These are phyloP conservation scores for Alternaria sp. DNA, from an alignment of 2,329 filamentous ascomycete genomes.

Conservation along the genomic window DNA sequence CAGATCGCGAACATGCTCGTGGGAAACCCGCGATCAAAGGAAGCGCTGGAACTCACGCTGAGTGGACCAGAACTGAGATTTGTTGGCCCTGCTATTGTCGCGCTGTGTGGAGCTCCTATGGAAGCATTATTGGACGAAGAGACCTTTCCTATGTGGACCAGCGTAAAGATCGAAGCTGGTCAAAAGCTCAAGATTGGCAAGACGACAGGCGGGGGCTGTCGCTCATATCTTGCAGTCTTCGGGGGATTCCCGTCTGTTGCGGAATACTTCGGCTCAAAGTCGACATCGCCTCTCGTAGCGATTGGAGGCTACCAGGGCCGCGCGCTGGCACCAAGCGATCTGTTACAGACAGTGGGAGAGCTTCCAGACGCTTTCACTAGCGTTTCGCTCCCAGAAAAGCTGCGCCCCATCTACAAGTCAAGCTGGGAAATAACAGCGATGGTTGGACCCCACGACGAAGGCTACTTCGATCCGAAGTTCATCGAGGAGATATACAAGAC, in stretches of 20 bases:
- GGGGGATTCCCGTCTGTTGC: constrained; percentile 62
- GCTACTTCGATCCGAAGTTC: constrained; percentile 59
- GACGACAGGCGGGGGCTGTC: constrained; percentile 59
- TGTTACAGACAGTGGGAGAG: constrained; percentile 55
- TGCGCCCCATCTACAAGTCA: constrained; percentile 58
- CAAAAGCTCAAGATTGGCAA: constrained; percentile 64
- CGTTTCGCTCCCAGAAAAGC: constrained; percentile 51
- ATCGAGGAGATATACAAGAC: constrained; percentile 64
- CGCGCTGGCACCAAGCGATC: constrained; percentile 61
- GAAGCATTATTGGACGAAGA: constrained; percentile 59
- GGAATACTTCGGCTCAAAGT: constrained; percentile 65
- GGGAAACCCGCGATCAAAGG: constrained; percentile 60
- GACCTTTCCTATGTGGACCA: constrained; percentile 62
- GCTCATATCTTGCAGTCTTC: constrained; percentile 65
- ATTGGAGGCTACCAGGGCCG: constrained; percentile 68
- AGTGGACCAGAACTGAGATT: constrained; percentile 66
- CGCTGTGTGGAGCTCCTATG: constrained; percentile 64
- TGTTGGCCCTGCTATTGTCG: constrained; percentile 60
- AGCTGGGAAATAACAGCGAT: constrained; percentile 62
- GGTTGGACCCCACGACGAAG: constrained; percentile 64
- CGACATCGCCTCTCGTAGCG: constrained; percentile 63
- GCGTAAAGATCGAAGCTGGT: constrained; percentile 58
- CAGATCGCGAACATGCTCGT: constrained; percentile 66
- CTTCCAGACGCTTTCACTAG: constrained; percentile 41
- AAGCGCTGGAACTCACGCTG: constrained; percentile 66